Evolutionary conservation across 208 protist species (phyloP).

Genomic region (Trichomonas vaginalis): DNA sequence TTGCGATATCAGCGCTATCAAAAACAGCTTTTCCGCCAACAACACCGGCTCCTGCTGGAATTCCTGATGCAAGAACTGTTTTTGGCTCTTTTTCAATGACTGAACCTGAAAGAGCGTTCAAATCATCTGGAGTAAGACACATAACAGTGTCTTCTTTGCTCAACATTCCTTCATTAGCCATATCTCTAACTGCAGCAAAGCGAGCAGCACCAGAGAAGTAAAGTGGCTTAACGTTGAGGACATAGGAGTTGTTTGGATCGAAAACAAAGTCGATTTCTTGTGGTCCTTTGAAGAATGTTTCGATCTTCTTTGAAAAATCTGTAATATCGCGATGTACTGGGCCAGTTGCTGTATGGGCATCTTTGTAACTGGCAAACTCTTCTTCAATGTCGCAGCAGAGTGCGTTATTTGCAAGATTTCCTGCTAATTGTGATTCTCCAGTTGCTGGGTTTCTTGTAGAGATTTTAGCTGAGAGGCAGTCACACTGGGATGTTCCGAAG

Average conservation of each 20-base stretch:
- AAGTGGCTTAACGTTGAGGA: not conserved
- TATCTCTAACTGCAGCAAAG: not conserved
- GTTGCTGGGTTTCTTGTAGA: not conserved
- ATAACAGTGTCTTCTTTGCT: not conserved
- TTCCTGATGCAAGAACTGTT: not conserved
- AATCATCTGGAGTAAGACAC: not conserved
- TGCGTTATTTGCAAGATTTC: not conserved
- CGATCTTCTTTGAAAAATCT: not conserved
- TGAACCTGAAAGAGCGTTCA: not conserved
- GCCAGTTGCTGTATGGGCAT: not conserved
- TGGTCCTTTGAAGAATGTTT: not conserved
- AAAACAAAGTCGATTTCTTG: not conserved
- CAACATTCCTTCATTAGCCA: not conserved
- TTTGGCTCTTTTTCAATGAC: not conserved
- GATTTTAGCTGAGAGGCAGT: not conserved
- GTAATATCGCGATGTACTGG: not conserved
- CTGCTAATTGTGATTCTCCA: not conserved
- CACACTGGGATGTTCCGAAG: not conserved
- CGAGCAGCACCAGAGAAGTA: not conserved
- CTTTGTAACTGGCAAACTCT: not conserved
- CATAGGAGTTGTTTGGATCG: not conserved
- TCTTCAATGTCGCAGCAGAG: not conserved
- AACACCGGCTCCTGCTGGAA: not conserved
- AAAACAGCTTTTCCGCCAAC: not conserved
- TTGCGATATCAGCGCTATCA: not conserved